Base-by-base conservation (phyloP, 768 basidiomycete genomes). In the Scleroderma bovista region DNA sequence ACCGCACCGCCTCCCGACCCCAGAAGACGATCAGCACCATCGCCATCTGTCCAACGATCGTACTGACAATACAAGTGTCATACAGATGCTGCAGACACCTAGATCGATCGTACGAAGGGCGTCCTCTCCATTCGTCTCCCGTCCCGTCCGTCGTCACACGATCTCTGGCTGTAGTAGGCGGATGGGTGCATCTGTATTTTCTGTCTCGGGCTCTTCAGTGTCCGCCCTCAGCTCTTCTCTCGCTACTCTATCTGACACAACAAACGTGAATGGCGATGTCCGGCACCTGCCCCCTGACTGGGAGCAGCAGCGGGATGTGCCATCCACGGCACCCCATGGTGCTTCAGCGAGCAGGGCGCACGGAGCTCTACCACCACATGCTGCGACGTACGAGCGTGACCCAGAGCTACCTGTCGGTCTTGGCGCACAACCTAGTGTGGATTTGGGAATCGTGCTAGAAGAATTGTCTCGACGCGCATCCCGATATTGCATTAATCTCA, bases 141-240 rank as follows among this genome's bases (percentile, higher is more conserved):
- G 65, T 29, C 65, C 63, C 44, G 56, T 69, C n/a, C 65, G 65
- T 53, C 65, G 67, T 15, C 60, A 61, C 36, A 67, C 65, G 15
- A 61, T 56, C n/a, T 67, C 65, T 16, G 67, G 63, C 26, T 63
- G 65, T 45, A 61, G 60, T 24, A 34, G 62, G 46, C 65, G 66
- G 38, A 58, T 52, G 48, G 67, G 65, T 20, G 67, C 67, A 31
- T 67, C 65, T 0, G 67, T 67, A 22, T 67, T 67, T 24, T 67
- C 65, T 16, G 57, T 65, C 16, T 67, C 65, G 17, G 52, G 50
- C 3, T 38, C 65, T 31, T 67, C 65, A 12, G 55, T 58, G 0
- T 51, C 64, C 8, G 64, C 64, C 7, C 68, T 66, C 33, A 54
- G 45, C n/a, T 39, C 56, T 3, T 55, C 66, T 19, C 55, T 59